Percentiles rank a stretch among this genome's conserved stretches.
Conservation (phyloP, 176 grass and related monocot species). For the Puccinellia tenuiflora region DNA sequence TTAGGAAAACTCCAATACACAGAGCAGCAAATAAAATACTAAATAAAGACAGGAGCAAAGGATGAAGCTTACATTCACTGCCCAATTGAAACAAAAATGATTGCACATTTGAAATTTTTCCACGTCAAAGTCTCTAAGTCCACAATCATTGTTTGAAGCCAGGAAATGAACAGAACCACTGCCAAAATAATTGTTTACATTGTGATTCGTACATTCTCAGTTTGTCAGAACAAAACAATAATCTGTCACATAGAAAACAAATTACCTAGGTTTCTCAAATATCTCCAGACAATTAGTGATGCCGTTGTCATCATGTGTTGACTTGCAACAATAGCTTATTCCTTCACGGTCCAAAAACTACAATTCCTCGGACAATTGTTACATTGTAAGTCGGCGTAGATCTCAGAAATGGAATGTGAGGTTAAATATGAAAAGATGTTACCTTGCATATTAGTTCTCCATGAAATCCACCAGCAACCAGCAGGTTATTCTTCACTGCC, state of each 20-base stretch:
- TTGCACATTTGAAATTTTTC: conserved; percentile 74
- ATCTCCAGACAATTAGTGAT: conserved; percentile 81
- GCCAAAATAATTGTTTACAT: conserved; percentile 2
- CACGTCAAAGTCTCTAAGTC: conserved; percentile 71
- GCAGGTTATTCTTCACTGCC: conserved; percentile 71
- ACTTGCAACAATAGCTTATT: conserved; percentile 80
- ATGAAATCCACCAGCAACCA: conserved; percentile 74
- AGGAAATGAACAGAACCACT: conserved; percentile 75
- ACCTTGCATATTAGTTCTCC: conserved; percentile 96
- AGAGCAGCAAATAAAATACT: neutral
- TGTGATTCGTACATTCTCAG: neutral
- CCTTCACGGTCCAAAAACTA: conserved; percentile 80
- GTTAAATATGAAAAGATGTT: conserved; percentile 18
- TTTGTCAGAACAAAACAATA: neutral
- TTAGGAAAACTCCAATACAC: neutral
- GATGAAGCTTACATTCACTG: conserved; percentile 61
- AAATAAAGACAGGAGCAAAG: neutral
- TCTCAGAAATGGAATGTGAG: neutral
- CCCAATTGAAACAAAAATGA: conserved; percentile 57
- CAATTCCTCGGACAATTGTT: neutral
- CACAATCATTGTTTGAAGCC: conserved; percentile 73
- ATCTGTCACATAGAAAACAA: neutral
- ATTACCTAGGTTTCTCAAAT: conserved; percentile 67
- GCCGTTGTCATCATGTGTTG: conserved; percentile 61
- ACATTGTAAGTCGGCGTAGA: neutral